Percentiles rank a stretch among this genome's conserved stretches.
Conservation (phyloP, 371 early-diverging fungal species). For the Lichtheimia ornata region DNA sequence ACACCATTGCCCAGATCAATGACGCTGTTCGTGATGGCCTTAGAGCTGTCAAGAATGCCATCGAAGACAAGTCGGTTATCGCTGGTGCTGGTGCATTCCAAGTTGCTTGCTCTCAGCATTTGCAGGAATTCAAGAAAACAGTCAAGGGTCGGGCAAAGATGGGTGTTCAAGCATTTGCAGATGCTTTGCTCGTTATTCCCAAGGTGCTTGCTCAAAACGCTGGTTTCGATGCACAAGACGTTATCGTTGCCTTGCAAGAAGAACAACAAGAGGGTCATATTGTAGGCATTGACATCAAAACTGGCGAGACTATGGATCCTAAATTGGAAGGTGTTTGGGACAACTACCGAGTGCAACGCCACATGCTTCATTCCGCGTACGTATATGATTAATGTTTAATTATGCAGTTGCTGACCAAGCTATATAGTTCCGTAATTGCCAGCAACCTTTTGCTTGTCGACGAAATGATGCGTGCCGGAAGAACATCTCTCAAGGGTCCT, state of each 20-base stretch:
- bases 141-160: conserved; percentile 95
- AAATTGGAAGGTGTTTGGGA: conserved; percentile 95
- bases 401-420: background rate
- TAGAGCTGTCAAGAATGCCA: conserved; percentile 96
- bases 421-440: conserved; percentile 85
- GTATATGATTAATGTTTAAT: conserved; percentile 4
- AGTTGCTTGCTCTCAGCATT: conserved; percentile 81
- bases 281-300: conserved; percentile 93
- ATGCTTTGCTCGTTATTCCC: conserved; percentile 95
- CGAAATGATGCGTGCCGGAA: conserved; percentile 98
- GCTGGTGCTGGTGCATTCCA: conserved; percentile 98
- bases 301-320: conserved; percentile 96
- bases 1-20: conserved; percentile 95
- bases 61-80: conserved; percentile 92
- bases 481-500: conserved; percentile 70
- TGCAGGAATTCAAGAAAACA: conserved; percentile 83
- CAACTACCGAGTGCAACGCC: conserved; percentile 96
- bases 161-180: conserved; percentile 97
- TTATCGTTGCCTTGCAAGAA: conserved; percentile 92
- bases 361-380: conserved; percentile 92
- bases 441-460: conserved; percentile 98
- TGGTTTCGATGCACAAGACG: conserved; percentile 97
- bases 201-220: conserved; percentile 96
- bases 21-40: conserved; percentile 99
- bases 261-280: conserved; percentile 88